phyloP scores from a whole-genome alignment of 371 early-diverging fungal genomes.

The Mortierella polycephala region DNA sequence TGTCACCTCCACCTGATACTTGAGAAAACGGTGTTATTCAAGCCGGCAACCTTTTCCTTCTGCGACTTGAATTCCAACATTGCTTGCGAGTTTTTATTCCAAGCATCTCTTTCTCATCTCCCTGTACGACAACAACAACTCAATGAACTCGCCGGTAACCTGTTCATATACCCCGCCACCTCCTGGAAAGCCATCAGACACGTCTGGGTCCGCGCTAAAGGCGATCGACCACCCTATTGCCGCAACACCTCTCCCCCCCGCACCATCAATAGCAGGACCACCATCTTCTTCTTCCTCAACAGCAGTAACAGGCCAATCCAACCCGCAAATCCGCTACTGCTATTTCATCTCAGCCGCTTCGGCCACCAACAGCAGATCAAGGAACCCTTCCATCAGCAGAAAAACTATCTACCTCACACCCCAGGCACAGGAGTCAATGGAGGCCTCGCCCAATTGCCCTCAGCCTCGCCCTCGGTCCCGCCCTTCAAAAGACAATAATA shows the following conservation, averaged over 20 bases:
- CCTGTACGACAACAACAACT: background rate
- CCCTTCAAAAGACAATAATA: background rate
- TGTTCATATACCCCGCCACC: conserved; percentile 50
- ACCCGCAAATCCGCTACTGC: conserved; percentile 50
- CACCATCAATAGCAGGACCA: conserved; percentile 1
- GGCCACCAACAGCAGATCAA: conserved; percentile 7
- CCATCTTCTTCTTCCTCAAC: background rate
- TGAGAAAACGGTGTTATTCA: no score
- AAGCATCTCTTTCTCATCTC: background rate
- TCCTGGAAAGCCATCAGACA: conserved; percentile 21
- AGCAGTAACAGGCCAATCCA: background rate
- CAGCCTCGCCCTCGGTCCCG: conserved; percentile 42
- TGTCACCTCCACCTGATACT: no score
- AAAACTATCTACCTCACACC: conserved; percentile 39
- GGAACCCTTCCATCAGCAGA: conserved; percentile 20
- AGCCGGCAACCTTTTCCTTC: no score
- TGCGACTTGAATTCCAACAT: no score
- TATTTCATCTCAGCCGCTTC: conserved; percentile 51
- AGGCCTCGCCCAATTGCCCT: conserved; percentile 35
- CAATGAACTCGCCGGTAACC: conserved; percentile 27
- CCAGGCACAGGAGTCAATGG: conserved; percentile 27
- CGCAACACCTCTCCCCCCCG: conserved; percentile 43
- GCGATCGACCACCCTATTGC: conserved; percentile 23
- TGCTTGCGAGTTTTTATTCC: no score
- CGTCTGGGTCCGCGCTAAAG: conserved; percentile 18